Evolutionary conservation across 768 basidiomycete genomes (phyloP).

Genomic region (Pulveroboletus frians): DNA sequence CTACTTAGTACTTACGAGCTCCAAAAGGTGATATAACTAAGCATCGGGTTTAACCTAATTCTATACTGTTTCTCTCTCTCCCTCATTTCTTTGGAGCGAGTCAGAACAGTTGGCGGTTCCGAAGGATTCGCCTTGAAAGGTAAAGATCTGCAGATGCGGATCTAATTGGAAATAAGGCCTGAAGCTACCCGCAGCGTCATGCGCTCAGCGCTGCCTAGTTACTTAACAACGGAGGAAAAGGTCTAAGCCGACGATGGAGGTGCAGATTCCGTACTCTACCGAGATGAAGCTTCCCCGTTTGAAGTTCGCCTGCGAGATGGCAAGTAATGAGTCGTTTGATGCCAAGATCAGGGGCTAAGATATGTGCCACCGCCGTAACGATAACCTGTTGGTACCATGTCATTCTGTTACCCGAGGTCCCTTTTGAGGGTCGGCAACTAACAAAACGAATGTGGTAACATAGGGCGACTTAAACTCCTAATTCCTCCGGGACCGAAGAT

Average conservation of each 20-base stretch:
- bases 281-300: not conserved
- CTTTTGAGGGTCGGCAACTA: no score
- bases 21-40: constrained; percentile 1
- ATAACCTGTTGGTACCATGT: no score
- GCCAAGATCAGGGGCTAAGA: not conserved
- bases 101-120: no score
- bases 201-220: no score
- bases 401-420: no score
- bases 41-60: constrained; percentile 1
- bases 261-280: not conserved
- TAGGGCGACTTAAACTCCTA: no score
- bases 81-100: not conserved
- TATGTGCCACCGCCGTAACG: not conserved
- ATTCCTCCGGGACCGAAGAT: no score
- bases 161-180: no score
- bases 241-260: not conserved
- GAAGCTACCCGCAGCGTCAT: no score
- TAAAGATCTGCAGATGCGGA: not conserved
- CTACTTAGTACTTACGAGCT: not conserved
- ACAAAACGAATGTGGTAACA: no score
- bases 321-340: not conserved
- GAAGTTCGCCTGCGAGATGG: not conserved
- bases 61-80: not conserved
- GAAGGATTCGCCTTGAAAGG: not conserved
- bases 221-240: no score